phyloP scores from a whole-genome alignment of 305 asterid genomes.

The Rubia tinctorum region DNA sequence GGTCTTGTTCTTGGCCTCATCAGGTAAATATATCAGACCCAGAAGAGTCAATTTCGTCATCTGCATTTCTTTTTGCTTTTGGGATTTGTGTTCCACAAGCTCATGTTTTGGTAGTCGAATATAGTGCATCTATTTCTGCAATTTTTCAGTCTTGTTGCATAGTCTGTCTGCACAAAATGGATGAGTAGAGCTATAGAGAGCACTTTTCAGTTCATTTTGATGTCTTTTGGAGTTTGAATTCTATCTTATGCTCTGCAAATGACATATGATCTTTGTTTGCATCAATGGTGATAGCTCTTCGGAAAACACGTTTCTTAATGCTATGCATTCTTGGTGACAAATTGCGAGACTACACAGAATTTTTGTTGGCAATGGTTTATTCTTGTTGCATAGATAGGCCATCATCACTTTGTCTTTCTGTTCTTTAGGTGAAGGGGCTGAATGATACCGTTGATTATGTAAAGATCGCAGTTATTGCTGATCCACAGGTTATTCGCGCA shows the following conservation, averaged over 20 bases:
- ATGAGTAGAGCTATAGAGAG: not conserved
- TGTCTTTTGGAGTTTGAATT: not conserved
- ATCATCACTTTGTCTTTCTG: not conserved
- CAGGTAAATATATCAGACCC: conserved; percentile 25
- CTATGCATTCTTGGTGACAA: not conserved
- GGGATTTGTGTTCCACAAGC: not conserved
- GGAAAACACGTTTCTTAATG: not conserved
- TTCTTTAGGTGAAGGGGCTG: conserved; percentile 45
- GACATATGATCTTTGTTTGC: not conserved
- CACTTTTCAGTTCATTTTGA: conserved; percentile 1
- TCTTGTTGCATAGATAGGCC: no score
- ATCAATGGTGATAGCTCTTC: not conserved
- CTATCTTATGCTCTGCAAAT: not conserved
- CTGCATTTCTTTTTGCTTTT: not conserved
- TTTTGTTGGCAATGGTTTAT: no score
- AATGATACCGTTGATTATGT: conserved; percentile 48
- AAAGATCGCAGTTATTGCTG: conserved; percentile 79
- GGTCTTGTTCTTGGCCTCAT: conserved; percentile 95
- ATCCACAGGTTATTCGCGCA: conserved; percentile 74
- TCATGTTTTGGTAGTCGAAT: not conserved
- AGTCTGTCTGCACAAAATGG: not conserved
- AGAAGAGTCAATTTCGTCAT: not conserved
- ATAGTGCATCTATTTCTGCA: not conserved
- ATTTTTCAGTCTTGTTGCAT: not conserved
- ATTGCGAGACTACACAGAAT: no score